Base-by-base conservation (phyloP, 371 early-diverging fungal species). In the Mucor sp. region DNA sequence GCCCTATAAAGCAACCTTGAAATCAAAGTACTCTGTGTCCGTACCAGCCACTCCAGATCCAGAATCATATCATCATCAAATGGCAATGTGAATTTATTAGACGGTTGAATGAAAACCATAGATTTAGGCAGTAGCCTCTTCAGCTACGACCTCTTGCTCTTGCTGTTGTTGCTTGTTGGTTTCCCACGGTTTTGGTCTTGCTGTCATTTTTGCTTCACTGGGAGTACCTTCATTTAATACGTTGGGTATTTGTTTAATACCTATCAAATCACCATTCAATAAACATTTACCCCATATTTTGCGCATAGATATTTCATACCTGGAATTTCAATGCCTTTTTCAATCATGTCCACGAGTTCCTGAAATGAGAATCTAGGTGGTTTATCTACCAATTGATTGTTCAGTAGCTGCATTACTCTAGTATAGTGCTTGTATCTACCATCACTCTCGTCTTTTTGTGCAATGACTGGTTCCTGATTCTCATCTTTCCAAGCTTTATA, bases 161-260 rank as follows among this genome's bases (percentile, higher is more conserved):
- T 14, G 19, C 33, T 62, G 32, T 39, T 44, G 25, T 50, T 50
- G 50, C 25, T 48, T 50, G 17, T 66, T 63, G 9, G 60, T 53
- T 64, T 86, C 83, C 82, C 86, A 86, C 21, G 86, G 85, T 60
- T 84, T 86, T 32, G 68, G 82, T 43, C 81, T 71, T 23, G 82
- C 81, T 35, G 69, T 69, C 68, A 83, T 48, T 53, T 74, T 80
- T 12, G 86, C 53, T 50, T 73, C 70, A 33, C 83, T 84, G 0
- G 86, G 86, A 6, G 74, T 74, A 8, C 78, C 82, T 47, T 83
- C 78, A 47, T 83, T 84, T 50, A 86, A 58, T 43, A 72, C 72
- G 59, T 81, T 79, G 14, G 86, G 86, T 57, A 86, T 86, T 62
- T 81, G 77, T 53, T 79, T 81, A 33, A 86, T 85, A 50, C 85